These are phyloP conservation scores for Entophlyctis luteolus DNA, from an alignment of 192 early-diverging fungal species.

Conservation along the genomic window DNA sequence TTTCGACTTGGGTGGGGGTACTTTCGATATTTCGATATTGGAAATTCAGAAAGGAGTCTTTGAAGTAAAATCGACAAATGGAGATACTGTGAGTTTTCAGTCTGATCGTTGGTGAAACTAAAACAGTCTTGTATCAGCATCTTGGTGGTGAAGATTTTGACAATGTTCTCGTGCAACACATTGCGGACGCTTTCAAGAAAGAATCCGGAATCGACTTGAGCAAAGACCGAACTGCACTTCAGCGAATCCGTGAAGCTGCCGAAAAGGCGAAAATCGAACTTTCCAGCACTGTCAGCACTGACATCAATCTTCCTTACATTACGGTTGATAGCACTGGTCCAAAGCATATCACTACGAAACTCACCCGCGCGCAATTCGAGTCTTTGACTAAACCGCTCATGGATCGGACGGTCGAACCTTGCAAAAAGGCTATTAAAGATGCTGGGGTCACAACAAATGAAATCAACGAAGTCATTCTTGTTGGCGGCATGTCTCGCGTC, in stretches of 20 bases:
- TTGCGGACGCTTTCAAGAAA: constrained; percentile 89
- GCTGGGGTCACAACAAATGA: constrained; percentile 76
- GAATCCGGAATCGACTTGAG: constrained; percentile 80
- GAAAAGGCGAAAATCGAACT: constrained; percentile 99
- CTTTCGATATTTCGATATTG: constrained; percentile 99
- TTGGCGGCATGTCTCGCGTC: constrained; percentile 97
- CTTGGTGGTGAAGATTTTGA: constrained; percentile 66
- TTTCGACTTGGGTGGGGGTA: constrained; percentile 97
- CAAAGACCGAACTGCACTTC: constrained; percentile 90
- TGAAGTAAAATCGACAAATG: constrained; percentile 97
- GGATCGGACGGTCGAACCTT: constrained; percentile 85
- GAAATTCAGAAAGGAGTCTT: constrained; percentile 98
- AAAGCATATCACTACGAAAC: constrained; percentile 95
- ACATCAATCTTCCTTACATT: constrained; percentile 96
- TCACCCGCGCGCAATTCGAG: constrained; percentile 90
- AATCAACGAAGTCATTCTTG: constrained; percentile 91
- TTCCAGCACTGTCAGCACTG: constrained; percentile 89
- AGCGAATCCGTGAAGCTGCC: constrained; percentile 93
- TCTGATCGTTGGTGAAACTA: constrained; percentile 51
- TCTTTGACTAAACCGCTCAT: constrained; percentile 73
- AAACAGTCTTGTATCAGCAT: constrained; percentile 35
- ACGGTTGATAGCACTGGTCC: constrained; percentile 84
- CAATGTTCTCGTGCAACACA: constrained; percentile 66
- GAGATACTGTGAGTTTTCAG: constrained; percentile 66
- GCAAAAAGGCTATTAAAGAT: constrained; percentile 95